Percentiles rank a stretch among this genome's conserved stretches.
Evolutionary conservation across 805 yeast genomes (phyloP).

Genomic region (Saccharomycopsis sp.): DNA sequence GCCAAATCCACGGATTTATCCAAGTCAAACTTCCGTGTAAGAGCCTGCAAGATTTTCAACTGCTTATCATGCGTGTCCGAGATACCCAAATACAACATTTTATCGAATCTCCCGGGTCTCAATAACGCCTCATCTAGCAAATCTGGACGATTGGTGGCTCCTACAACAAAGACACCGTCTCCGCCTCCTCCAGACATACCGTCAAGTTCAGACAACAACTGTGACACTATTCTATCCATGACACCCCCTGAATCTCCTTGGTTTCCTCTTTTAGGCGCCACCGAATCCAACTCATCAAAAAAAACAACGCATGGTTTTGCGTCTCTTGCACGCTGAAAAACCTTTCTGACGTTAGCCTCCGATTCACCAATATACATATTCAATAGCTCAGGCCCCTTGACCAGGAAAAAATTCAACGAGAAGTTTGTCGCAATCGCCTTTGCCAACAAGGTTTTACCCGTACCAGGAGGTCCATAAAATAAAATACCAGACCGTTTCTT

Average conservation of each 20-base stretch:
- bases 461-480: conserved; percentile 98
- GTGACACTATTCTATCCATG: conserved; percentile 97
- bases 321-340: conserved; percentile 90
- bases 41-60: conserved; percentile 74
- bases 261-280: conserved; percentile 96
- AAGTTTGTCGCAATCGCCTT: conserved; percentile 96
- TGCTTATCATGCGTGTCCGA: conserved; percentile 89
- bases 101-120: conserved; percentile 94
- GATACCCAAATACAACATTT: conserved; percentile 88
- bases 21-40: conserved; percentile 74
- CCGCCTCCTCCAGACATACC: conserved; percentile 81
- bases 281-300: conserved; percentile 95
- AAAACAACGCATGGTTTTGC: conserved; percentile 97
- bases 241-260: conserved; percentile 99
- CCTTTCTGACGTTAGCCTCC: conserved; percentile 92
- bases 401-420: conserved; percentile 89
- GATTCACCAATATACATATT: conserved; percentile 99
- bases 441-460: conserved; percentile 93
- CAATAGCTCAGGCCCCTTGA: conserved; percentile 92
- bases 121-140: conserved; percentile 86
- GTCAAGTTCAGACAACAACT: conserved; percentile 87
- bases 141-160: conserved; percentile 98
- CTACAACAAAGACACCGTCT: conserved; percentile 93
- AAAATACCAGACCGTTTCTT: conserved; percentile 91
- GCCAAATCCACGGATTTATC: conserved; percentile 52